Evolutionary conservation across 2,329 filamentous ascomycete species (phyloP), one percentile per base, ranked within the genome.

Genomic region (Fonsecaea pugnacius): DNA sequence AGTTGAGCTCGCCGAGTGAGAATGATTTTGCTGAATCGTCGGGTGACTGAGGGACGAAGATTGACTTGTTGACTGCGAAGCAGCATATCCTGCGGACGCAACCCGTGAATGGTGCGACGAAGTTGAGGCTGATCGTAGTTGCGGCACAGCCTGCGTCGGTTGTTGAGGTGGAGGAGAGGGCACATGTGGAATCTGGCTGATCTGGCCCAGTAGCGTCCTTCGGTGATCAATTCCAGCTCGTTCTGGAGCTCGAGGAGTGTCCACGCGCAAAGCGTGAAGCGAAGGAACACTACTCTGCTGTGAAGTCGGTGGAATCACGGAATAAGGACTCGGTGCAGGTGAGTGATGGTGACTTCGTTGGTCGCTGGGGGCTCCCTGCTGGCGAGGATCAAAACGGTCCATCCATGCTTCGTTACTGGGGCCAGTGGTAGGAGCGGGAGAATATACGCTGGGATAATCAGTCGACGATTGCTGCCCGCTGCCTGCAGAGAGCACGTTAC

Each of bases 101-200:
- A 64, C 67, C 24, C 69, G 65, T n/a, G 65, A 53, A 56, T 67
- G 64, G 21, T 70, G 69, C 24, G 67, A 66, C 7, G 64, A 61
- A 12, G 57, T 59, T 2, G 67, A 64, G 8, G 66, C 53, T 18
- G 64, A 60, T 10, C 69, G 65, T 50, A 67, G 63, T 16, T 62
- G 66, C n/a, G 55, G 61, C 8, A 46, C 55, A 7, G 52, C 32
- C 43, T 61, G 66, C 3, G 63, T 38, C 7, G 60, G 56, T 43
- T 65, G 66, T 40, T 67, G 69, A 33, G 70, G 68, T 21, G 70
- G 70, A n/a, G 70, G 69, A 0, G 70, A 69, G 50, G 68, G 66
- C 33, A 57, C 66, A 65, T 63, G 59, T 32, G 66, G 63, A 14
- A 67, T 58, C 35, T 68, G 68, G 8, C 55, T 62, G 10, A 70